These are phyloP conservation scores for Acanthamoeba sp. DNA, from an alignment of 208 protist genomes.

Conservation along the genomic window DNA sequence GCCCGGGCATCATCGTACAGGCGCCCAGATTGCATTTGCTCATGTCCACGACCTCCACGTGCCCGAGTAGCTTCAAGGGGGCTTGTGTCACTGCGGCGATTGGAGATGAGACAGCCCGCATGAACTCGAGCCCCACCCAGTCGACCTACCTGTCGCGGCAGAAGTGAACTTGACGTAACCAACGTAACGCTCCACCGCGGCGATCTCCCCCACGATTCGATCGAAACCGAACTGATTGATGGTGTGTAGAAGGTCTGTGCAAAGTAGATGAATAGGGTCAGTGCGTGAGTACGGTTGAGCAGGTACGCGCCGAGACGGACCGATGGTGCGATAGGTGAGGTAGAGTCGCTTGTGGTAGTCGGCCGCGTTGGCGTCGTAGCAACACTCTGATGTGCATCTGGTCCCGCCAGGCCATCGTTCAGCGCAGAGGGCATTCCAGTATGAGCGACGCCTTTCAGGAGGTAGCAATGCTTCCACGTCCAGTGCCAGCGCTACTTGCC, in stretches of 20 bases:
- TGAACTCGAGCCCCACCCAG: no score
- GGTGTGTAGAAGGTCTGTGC: neutral
- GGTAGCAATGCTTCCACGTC: neutral
- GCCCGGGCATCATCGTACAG: neutral
- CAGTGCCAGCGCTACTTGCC: neutral
- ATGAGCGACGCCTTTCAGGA: neutral
- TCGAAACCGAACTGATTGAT: neutral
- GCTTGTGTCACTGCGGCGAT: neutral
- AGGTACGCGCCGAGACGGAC: neutral
- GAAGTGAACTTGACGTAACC: neutral
- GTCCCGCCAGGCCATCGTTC: neutral
- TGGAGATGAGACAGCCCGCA: no score
- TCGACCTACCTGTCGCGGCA: neutral
- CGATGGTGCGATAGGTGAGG: neutral
- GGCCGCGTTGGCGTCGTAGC: neutral
- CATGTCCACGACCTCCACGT: neutral
- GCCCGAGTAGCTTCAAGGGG: neutral
- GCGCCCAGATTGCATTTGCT: neutral
- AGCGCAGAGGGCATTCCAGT: neutral
- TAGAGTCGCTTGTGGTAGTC: neutral
- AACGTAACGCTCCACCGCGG: neutral
- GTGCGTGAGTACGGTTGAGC: no score
- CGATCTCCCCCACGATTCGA: neutral
- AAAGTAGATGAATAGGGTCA: neutral
- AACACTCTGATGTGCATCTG: neutral